Evolutionary conservation across 257 asterid genomes (phyloP).

Genomic region (Solanum ossicruentum): DNA sequence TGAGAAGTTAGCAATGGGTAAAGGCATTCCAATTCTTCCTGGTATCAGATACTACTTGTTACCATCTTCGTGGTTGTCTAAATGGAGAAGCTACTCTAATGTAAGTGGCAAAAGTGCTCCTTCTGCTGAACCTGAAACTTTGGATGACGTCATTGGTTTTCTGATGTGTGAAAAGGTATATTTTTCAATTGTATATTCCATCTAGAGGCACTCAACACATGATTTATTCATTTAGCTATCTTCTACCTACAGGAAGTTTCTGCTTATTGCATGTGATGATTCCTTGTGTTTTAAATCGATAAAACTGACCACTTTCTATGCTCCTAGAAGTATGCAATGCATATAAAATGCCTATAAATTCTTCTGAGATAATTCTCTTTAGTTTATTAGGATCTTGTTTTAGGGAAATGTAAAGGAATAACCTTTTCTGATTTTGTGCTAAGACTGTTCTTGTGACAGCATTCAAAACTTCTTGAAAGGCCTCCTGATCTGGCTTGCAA

Average conservation of each 20-base stretch:
- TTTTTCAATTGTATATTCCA: neutral
- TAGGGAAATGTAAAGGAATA: neutral
- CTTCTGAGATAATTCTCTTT: neutral
- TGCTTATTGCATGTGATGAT: neutral
- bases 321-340: neutral
- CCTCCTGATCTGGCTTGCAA: slow-evolving; percentile 83
- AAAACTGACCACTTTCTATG: neutral
- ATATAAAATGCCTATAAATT: neutral
- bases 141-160: slow-evolving; percentile 41
- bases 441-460: slow-evolving; percentile 34
- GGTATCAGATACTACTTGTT: slow-evolving; percentile 54
- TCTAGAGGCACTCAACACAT: neutral
- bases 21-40: slow-evolving; percentile 36
- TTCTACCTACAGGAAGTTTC: neutral
- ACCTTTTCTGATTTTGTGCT: neutral
- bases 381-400: neutral
- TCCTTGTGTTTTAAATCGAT: neutral
- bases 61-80: slow-evolving; percentile 81
- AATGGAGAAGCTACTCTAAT: slow-evolving; percentile 66
- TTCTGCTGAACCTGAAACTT: slow-evolving; percentile 50
- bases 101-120: slow-evolving; percentile 56
- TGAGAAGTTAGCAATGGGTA: slow-evolving; percentile 68
- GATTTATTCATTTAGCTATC: neutral
- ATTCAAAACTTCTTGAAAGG: slow-evolving; percentile 66
- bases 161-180: slow-evolving; percentile 73